Evolutionary conservation across 768 basidiomycete genomes (phyloP), one percentile per base, ranked within the genome.

Genomic region (Boletellus emodensis): DNA sequence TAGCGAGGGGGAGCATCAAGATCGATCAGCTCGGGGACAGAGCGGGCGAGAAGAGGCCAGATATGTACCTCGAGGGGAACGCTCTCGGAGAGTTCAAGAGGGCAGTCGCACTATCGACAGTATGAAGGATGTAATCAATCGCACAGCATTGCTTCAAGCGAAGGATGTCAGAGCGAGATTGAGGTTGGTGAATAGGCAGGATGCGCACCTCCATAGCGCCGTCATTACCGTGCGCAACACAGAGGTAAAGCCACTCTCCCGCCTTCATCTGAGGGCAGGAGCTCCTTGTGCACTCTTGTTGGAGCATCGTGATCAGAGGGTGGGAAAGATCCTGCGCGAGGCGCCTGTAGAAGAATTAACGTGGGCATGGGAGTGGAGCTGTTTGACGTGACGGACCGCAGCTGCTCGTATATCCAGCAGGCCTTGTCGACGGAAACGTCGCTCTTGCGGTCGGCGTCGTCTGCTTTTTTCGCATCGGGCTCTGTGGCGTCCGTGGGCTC

Each of bases 241-340:
- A 98, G 6, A 97, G 72, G 69, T 96, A 98, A 26, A 91, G 77
- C 95, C 95, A 97, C 74, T 97, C 92, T 48, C 90, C 91, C n/a
- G 94, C 94, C 68, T 94, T 94, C 95, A 99, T 99, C 71, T 95
- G 87, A 1, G 94, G 91, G 74, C 95, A 99, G 10, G 86, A 81
- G 33, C 78, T 71, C 35, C 90, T 82, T 12, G 85, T 90, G 64
- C 94, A 98, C 65, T 91, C 90, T 58, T 86, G 83, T 64, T 93
- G 91, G 36, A 94, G 72, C 63, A 82, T 84, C 2, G 87, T 89
- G 40, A 94, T 88, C 37, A 93, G 75, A 5, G 91, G 90, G 59
- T 91, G 85, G 0, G 87, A 84, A 30, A 94, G 75, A 66, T 94
- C 92, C 67, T 90, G 88, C 6, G 90, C 89, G 11, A 94, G 80